Evolutionary conservation across 2,329 filamentous ascomycete species (phyloP), one percentile per base, ranked within the genome.

Genomic region (Claviceps quebecensis): DNA sequence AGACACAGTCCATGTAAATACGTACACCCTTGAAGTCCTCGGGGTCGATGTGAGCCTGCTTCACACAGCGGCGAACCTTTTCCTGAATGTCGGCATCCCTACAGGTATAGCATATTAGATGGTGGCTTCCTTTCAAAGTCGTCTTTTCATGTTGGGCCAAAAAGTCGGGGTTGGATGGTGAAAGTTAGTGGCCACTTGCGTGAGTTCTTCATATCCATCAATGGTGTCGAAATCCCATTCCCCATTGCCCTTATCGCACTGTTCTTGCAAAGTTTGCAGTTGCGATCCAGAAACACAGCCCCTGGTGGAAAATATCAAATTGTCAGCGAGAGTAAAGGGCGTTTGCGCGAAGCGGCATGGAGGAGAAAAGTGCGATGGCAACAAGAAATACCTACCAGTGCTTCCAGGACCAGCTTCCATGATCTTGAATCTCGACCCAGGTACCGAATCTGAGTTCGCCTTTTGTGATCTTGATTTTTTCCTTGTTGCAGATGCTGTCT

Each of bases 1-100:
- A 14, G 5, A 8, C 8, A 19, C 16, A 16, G 3, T 5, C 19
- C 19, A 16, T 6, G n/a, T 59, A 23, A 36, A 5, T 41, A 72
- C 85, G 69, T 76, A 95, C 89, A 13, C 88, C 88, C 37, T 84
- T 91, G 81, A 88, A 96, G 59, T 96, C 91, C 49, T 87, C 83
- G 43, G 87, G 76, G 58, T 86, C 84, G 59, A 97, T 84, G 60
- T 93, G 86, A 23, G 87, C 88, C 63, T 90, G 77, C 53, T 77
- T 74, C 23, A 96, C 66, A 49, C 85, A 87, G 45, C 76, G 77
- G 48, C 77, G 73, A 56, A 96, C 72, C 72, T 93, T 95, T 45
- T 78, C 78, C 66, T 90, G 80, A 1, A 80, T 60, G 2, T 87
- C 83, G 0, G 74, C 69, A 39, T 81, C 69, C 3, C 67, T 68